phyloP scores from a whole-genome alignment of 23 red algal genomes.

The Cyanidiococcus yangmingshanensis region DNA sequence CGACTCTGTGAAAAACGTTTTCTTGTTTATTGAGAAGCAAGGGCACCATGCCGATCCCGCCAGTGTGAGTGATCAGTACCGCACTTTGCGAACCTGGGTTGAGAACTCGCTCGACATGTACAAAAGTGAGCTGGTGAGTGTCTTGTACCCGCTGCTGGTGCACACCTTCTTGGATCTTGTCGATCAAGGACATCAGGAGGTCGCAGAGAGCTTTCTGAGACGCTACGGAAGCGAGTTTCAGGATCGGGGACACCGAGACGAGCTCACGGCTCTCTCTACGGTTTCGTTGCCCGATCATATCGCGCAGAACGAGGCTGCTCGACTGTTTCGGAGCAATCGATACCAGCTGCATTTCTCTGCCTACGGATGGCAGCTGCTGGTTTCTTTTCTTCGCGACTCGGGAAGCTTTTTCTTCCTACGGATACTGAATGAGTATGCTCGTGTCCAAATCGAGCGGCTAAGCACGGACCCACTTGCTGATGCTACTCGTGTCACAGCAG shows the following conservation, averaged over 20 bases:
- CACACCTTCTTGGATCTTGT: slow-evolving; percentile 82
- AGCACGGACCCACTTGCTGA: neutral
- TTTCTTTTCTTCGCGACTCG: slow-evolving; percentile 56
- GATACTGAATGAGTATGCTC: slow-evolving; percentile 56
- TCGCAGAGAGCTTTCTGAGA: slow-evolving; percentile 19
- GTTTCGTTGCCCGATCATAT: slow-evolving; percentile 49
- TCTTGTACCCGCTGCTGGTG: slow-evolving; percentile 80
- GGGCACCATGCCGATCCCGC: neutral
- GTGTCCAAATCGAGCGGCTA: slow-evolving; percentile 31
- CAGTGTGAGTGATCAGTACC: slow-evolving; percentile 16
- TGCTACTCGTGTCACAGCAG: neutral
- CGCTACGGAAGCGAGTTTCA: slow-evolving; percentile 22
- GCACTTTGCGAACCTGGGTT: slow-evolving; percentile 58
- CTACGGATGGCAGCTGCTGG: slow-evolving; percentile 82
- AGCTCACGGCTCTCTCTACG: slow-evolving; percentile 43
- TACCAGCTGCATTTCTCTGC: slow-evolving; percentile 60
- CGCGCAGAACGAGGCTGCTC: slow-evolving; percentile 54
- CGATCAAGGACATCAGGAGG: slow-evolving; percentile 27
- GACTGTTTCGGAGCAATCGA: slow-evolving; percentile 57
- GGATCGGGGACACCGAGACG: slow-evolving; percentile 29
- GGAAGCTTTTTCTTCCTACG: slow-evolving; percentile 40
- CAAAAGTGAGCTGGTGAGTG: slow-evolving; percentile 65
- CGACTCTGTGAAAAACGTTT: neutral
- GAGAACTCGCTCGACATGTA: slow-evolving; percentile 84
- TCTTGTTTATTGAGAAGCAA: slow-evolving; percentile 4